These are phyloP conservation scores for Microdochium nivale DNA, from an alignment of 2,329 filamentous ascomycete species.

Conservation along the genomic window DNA sequence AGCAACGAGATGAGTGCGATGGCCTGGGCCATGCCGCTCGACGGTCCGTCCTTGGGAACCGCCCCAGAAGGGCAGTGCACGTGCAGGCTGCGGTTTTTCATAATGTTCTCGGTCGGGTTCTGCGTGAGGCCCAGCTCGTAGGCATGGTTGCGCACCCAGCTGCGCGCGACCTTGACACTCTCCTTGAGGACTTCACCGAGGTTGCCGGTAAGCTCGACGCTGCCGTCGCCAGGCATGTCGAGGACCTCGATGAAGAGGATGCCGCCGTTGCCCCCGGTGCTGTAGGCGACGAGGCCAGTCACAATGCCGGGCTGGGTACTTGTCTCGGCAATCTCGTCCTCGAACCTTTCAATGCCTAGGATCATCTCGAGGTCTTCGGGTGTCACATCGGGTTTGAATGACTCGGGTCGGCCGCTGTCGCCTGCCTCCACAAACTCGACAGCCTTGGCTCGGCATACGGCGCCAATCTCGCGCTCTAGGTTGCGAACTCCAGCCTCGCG, in stretches of 20 bases:
- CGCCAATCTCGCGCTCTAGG: slow-evolving; percentile 89
- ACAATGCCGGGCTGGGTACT: slow-evolving; percentile 80
- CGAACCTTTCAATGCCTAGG: slow-evolving; percentile 85
- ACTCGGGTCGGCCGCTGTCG: slow-evolving; percentile 58
- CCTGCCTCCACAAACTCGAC: slow-evolving; percentile 90
- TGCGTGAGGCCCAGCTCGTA: slow-evolving; percentile 80
- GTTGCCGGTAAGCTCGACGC: slow-evolving; percentile 91
- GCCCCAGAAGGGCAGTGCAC: slow-evolving; percentile 94
- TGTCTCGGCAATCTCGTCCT: slow-evolving; percentile 91
- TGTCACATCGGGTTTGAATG: slow-evolving; percentile 66
- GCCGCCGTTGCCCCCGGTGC: slow-evolving; percentile 82
- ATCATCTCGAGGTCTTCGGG: slow-evolving; percentile 82
- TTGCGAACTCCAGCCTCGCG: slow-evolving; percentile 94
- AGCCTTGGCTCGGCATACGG: slow-evolving; percentile 88
- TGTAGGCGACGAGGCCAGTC: slow-evolving; percentile 92
- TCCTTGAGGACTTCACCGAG: slow-evolving; percentile 96
- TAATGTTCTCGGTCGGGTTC: slow-evolving; percentile 80
- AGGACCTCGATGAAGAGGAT: slow-evolving; percentile 98
- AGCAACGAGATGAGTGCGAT: slow-evolving; percentile 90
- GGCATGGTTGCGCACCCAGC: slow-evolving; percentile 95
- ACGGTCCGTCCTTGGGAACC: slow-evolving; percentile 85
- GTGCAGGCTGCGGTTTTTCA: slow-evolving; percentile 89
- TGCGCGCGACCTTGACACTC: slow-evolving; percentile 89
- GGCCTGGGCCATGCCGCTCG: slow-evolving; percentile 87
- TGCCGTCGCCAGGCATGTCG: slow-evolving; percentile 89